These are phyloP conservation scores for Mucor plumbeus DNA, from an alignment of 371 early-diverging fungal species.

Conservation along the genomic window DNA sequence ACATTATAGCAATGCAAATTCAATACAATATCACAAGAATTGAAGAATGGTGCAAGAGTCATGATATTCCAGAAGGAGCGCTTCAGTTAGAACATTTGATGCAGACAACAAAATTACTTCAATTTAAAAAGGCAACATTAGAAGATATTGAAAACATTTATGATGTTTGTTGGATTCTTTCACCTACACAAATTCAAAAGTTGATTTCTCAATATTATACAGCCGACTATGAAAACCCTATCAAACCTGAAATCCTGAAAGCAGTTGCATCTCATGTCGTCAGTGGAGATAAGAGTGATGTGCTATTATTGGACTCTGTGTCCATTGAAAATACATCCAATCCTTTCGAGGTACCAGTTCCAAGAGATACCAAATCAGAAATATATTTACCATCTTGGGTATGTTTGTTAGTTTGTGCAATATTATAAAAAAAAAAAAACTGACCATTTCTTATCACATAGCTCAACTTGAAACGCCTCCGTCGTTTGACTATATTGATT, in stretches of 20 bases:
- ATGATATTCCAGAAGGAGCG: constrained; percentile 90
- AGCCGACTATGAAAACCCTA: constrained; percentile 85
- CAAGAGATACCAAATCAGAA: constrained; percentile 59
- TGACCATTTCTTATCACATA: constrained; percentile 1
- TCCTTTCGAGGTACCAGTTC: constrained; percentile 64
- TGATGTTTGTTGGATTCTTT: constrained; percentile 94
- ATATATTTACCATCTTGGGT: constrained; percentile 66
- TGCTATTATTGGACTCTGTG: constrained; percentile 85
- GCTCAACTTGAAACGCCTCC: constrained; percentile 46
- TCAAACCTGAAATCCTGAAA: constrained; percentile 87
- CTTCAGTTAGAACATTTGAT: constrained; percentile 90
- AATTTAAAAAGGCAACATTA: constrained; percentile 90
- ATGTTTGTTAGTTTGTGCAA: constrained; percentile 8
- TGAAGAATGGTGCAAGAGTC: constrained; percentile 97
- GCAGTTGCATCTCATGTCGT: constrained; percentile 88
- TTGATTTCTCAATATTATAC: constrained; percentile 82
- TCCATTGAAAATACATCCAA: constrained; percentile 74
- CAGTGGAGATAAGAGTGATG: constrained; percentile 88
- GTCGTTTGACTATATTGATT: constrained; percentile 33
- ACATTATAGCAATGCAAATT: constrained; percentile 84
- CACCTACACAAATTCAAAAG: constrained; percentile 95
- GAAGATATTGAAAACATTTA: constrained; percentile 95
- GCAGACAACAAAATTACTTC: constrained; percentile 94
- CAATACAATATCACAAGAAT: constrained; percentile 96
- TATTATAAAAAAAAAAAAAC: neutral